Conservation (phyloP, 2,329 filamentous ascomycete species). For the Periconia digitata region DNA sequence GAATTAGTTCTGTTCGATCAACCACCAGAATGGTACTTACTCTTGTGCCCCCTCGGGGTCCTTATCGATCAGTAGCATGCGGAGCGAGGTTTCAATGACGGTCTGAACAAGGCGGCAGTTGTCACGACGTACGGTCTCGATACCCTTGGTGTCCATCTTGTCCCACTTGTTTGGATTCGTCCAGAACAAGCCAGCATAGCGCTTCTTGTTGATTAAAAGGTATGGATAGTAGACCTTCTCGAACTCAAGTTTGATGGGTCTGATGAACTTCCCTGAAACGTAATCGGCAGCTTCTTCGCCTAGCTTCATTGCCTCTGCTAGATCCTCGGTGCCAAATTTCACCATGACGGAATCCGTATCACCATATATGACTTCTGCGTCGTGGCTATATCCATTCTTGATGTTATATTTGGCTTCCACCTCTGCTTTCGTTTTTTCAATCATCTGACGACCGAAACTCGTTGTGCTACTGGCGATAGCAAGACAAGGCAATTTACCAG, state of each 20-base stretch:
- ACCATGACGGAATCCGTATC: constrained; percentile 99
- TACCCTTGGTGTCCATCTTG: constrained; percentile 99
- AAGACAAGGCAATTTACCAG: constrained; percentile 92
- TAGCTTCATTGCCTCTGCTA: constrained; percentile 87
- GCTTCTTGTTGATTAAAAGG: constrained; percentile 98
- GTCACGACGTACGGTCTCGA: constrained; percentile 95
- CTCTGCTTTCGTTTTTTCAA: constrained; percentile 95
- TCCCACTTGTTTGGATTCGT: constrained; percentile 92
- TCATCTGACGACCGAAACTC: constrained; percentile 97
- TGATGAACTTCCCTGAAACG: constrained; percentile 90
- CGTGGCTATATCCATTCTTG: constrained; percentile 89
- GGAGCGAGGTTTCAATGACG: constrained; percentile 93
- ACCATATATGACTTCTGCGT: constrained; percentile 96
- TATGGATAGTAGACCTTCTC: constrained; percentile 99
- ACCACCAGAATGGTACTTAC: constrained; percentile 57
- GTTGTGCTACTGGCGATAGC: constrained; percentile 96
- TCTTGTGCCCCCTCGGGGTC: constrained; percentile 90
- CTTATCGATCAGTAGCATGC: constrained; percentile 93
- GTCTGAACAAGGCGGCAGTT: constrained; percentile 95
- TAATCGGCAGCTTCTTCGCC: constrained; percentile 89
- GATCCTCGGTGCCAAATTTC: constrained; percentile 88
- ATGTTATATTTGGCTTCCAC: constrained; percentile 89
- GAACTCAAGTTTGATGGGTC: constrained; percentile 98
- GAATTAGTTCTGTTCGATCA: constrained; percentile 39
- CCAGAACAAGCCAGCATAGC: constrained; percentile 97